Conservation (phyloP, 148 eudicot genomes). For the Suaeda aralocaspica region DNA sequence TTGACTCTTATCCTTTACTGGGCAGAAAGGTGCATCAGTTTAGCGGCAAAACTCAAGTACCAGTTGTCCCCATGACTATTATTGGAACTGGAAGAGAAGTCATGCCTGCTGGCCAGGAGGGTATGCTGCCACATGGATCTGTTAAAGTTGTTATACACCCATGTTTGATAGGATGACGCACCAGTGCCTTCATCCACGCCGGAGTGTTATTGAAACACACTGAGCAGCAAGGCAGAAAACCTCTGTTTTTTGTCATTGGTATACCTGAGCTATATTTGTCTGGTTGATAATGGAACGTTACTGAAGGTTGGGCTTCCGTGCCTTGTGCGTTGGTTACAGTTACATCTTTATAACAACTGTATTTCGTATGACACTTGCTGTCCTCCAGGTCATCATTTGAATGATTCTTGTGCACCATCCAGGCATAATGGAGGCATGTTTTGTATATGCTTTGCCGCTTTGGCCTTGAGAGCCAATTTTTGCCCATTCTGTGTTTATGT, state of each 20-base stretch:
- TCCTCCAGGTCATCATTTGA: no score
- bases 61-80: conserved; percentile 84
- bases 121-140: conserved; percentile 57
- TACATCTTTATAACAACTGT: no score
- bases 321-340: background rate
- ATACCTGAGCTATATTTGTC: background rate
- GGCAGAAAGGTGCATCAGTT: conserved; percentile 96
- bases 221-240: conserved; percentile 30
- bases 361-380: no score
- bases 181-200: conserved; percentile 58
- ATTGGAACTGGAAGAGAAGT: conserved; percentile 87
- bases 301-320: conserved; percentile 11
- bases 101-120: conserved; percentile 87
- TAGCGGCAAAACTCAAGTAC: conserved; percentile 76
- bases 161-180: conserved; percentile 56
- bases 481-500: no score
- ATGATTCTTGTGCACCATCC: no score
- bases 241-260: background rate
- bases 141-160: conserved; percentile 72
- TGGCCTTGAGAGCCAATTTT: no score
- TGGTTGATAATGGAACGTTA: background rate
- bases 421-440: no score
- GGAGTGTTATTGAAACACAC: conserved; percentile 50
- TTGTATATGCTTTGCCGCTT: no score
- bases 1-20: conserved; percentile 2